Conservation (phyloP, 257 asterid genomes). For the Orobanche coerulescens region DNA sequence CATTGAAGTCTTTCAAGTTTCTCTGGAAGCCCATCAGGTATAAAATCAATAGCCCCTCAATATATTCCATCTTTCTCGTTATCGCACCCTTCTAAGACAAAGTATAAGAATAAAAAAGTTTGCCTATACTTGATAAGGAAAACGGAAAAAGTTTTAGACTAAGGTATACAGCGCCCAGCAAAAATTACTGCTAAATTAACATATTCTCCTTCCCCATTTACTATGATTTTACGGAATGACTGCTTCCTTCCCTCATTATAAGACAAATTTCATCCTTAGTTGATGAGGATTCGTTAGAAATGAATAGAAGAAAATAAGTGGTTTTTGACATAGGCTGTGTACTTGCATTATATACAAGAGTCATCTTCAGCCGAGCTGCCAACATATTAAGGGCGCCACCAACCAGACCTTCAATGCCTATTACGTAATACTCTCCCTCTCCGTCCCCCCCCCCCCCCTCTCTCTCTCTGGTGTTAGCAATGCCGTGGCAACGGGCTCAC, state of each 20-base stretch:
- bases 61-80: neutral
- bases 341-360: conserved; percentile 8
- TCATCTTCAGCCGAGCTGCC: conserved; percentile 5
- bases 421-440: neutral
- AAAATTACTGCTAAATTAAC: conserved; percentile 2
- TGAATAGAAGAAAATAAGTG: neutral
- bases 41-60: neutral
- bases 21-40: neutral
- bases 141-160: neutral
- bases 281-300: neutral
- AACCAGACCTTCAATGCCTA: neutral
- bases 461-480: conserved; percentile 4
- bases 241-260: neutral
- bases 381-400: neutral
- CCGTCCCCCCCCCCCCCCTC: no score
- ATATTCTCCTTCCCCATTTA: conserved; percentile 13
- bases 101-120: neutral
- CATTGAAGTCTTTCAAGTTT: neutral
- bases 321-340: neutral
- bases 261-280: conserved; percentile 2
- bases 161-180: neutral
- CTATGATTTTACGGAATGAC: neutral
- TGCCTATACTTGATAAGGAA: neutral
- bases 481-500: conserved; percentile 7
- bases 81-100: neutral